phyloP scores from a whole-genome alignment of 306 rosid species.

The Cucumis cinereus region DNA sequence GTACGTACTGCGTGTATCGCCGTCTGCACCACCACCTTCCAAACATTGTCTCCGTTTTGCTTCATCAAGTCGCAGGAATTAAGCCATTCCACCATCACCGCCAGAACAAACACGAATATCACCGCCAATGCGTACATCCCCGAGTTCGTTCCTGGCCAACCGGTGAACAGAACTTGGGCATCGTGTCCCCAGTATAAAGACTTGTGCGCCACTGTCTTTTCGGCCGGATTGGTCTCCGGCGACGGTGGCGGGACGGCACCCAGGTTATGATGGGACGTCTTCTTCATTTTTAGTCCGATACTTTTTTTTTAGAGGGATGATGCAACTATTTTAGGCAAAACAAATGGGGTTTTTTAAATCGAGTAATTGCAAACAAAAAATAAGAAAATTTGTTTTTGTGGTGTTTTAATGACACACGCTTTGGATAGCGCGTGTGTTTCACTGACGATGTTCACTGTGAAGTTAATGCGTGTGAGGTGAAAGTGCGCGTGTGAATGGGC shows the following conservation, averaged over 20 bases:
- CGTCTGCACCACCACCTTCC: slow-evolving; percentile 20
- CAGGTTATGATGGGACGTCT: slow-evolving; percentile 8
- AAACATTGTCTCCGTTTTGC: slow-evolving; percentile 11
- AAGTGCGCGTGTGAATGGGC: not conserved
- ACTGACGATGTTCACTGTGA: not conserved
- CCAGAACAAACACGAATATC: slow-evolving; percentile 38
- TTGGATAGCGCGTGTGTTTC: not conserved
- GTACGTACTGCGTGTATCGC: slow-evolving; percentile 35
- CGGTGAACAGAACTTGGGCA: slow-evolving; percentile 37
- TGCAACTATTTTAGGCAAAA: not conserved
- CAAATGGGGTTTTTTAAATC: not conserved
- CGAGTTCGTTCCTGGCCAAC: slow-evolving; percentile 48
- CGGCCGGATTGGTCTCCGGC: slow-evolving; percentile 20
- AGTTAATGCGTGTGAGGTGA: not conserved
- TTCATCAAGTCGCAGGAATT: slow-evolving; percentile 26
- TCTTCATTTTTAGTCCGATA: not conserved
- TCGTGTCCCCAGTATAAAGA: slow-evolving; percentile 50
- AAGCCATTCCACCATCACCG: slow-evolving; percentile 53
- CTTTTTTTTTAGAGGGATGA: not conserved
- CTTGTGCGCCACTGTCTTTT: slow-evolving; percentile 29
- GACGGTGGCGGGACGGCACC: not conserved
- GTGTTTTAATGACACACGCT: not conserved
- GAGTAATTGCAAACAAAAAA: not conserved
- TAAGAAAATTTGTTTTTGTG: not conserved
- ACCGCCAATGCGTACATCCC: slow-evolving; percentile 55